A percentile compares a stretch with the other conserved stretches of the same genome.
Conservation (phyloP, 2,329 filamentous ascomycete genomes). For the Penicillium polonicum region DNA sequence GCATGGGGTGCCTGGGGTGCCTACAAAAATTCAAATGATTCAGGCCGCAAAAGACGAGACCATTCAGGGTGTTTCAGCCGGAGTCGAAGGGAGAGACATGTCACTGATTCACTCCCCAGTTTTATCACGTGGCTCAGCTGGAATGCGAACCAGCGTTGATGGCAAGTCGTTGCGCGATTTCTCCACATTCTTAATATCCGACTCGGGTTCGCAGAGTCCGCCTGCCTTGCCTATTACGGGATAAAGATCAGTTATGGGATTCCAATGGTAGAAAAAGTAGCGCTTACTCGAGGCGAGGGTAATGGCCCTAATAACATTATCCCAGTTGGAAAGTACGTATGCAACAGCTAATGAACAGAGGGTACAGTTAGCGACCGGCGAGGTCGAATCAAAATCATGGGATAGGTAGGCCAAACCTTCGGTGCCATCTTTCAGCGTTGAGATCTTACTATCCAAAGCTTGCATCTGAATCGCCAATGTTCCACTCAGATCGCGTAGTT, state of each 20-base stretch:
- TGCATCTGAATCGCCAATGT: slow-evolving; percentile 65
- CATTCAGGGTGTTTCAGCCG: neutral
- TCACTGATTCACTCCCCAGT: slow-evolving; percentile 19
- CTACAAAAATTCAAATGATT: neutral
- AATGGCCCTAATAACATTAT: slow-evolving; percentile 63
- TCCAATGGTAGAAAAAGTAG: slow-evolving; percentile 9
- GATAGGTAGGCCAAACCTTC: slow-evolving; percentile 47
- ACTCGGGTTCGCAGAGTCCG: slow-evolving; percentile 16
- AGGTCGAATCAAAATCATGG: slow-evolving; percentile 1
- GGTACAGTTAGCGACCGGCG: slow-evolving; percentile 3
- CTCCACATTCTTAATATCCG: slow-evolving; percentile 52
- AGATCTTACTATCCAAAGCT: slow-evolving; percentile 59
- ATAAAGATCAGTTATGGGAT: neutral
- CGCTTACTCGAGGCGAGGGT: slow-evolving; percentile 62
- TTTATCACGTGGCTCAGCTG: slow-evolving; percentile 31
- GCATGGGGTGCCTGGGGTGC: neutral
- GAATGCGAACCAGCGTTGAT: slow-evolving; percentile 46
- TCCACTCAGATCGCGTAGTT: slow-evolving; percentile 61
- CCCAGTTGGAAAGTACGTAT: slow-evolving; percentile 66
- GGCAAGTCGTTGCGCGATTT: slow-evolving; percentile 64
- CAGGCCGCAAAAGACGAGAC: neutral
- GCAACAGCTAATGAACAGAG: slow-evolving; percentile 53
- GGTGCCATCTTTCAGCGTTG: slow-evolving; percentile 61
- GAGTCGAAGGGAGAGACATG: neutral
- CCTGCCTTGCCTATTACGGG: slow-evolving; percentile 28